Evolutionary conservation across 2,329 filamentous ascomycete species (phyloP), one percentile per base, ranked within the genome.

Genomic region (Anisogramma anomala): DNA sequence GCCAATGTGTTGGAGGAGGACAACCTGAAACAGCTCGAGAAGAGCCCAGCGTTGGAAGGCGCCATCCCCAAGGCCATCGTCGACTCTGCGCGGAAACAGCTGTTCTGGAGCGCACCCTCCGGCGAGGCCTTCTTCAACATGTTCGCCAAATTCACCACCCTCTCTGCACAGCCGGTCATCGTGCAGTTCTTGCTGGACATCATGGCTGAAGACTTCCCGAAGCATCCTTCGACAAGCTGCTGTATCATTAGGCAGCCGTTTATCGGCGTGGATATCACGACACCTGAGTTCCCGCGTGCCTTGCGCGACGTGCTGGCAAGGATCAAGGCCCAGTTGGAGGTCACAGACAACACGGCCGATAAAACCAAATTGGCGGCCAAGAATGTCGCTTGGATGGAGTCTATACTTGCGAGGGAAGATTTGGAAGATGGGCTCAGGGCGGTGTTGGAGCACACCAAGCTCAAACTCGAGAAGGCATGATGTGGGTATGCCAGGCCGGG

Each of bases 41-140:
- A 76, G 43, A 89, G 87, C 35, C 87, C 89, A 3, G 86, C 86
- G 8, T 70, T 95, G 48, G 84, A 83, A 46, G 91, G 91, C n/a
- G 91, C 86, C 13, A 94, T 98, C 50, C 88, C 91, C 2, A 74
- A 87, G 42, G 87, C 89, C 28, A 84, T 98, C 35, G 95, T 94
- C 55, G 86, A 94, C 54, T 77, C 85, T 17, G 81, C 87, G 5
- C 78, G 79, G 64, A 85, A 82, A 58, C 80, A 94, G 53, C 74
- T 82, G 39, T 78, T 83, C 49, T 77, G 80, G 57, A 74, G 73
- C 45, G 62, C 77, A 2, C 64, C 67, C 1, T 69, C 86, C 6
- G 85, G 78, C 3, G 78, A 82, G 53, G 65, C 72, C 17, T 94
- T 95, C 62, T 96, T 91, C 60, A 67, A 82, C 53, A 73, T 93